phyloP scores from a whole-genome alignment of 768 basidiomycete genomes.

The Pisolithus microcarpus region DNA sequence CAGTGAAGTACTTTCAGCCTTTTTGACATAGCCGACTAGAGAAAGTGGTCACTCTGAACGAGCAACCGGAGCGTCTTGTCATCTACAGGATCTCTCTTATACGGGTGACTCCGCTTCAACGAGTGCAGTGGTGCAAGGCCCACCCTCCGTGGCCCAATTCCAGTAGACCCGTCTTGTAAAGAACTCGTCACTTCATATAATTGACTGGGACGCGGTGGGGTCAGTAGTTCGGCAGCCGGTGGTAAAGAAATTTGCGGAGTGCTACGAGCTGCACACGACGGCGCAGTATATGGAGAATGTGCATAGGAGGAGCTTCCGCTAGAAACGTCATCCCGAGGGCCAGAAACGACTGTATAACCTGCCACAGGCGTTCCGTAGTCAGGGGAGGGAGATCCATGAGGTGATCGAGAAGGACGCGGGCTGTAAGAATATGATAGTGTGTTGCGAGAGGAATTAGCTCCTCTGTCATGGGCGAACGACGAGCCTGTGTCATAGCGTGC shows the following conservation, averaged over 20 bases:
- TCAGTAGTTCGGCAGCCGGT: slow-evolving; percentile 26
- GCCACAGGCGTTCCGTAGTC: slow-evolving; percentile 13
- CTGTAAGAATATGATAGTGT: slow-evolving; percentile 12
- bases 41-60: slow-evolving; percentile 25
- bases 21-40: too few species aligned
- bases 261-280: slow-evolving; percentile 7
- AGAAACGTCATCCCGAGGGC: slow-evolving; percentile 5
- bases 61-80: slow-evolving; percentile 50
- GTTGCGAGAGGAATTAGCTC: slow-evolving; percentile 8
- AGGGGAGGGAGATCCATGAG: slow-evolving; percentile 8
- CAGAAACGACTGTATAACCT: slow-evolving; percentile 7
- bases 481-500: background rate
- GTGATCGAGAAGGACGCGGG: slow-evolving; percentile 12
- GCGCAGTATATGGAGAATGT: slow-evolving; percentile 8
- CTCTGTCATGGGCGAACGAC: slow-evolving; percentile 9
- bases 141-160: slow-evolving; percentile 24
- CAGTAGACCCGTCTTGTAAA: slow-evolving; percentile 11
- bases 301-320: background rate
- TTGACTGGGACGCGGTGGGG: slow-evolving; percentile 20
- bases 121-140: slow-evolving; percentile 54
- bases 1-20: too few species aligned
- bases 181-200: slow-evolving; percentile 23
- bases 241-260: slow-evolving; percentile 24
- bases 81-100: slow-evolving; percentile 54
- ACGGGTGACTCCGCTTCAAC: slow-evolving; percentile 47